Base-by-base conservation (phyloP, 768 basidiomycete species). In the Pleurotus citrinopileatus region DNA sequence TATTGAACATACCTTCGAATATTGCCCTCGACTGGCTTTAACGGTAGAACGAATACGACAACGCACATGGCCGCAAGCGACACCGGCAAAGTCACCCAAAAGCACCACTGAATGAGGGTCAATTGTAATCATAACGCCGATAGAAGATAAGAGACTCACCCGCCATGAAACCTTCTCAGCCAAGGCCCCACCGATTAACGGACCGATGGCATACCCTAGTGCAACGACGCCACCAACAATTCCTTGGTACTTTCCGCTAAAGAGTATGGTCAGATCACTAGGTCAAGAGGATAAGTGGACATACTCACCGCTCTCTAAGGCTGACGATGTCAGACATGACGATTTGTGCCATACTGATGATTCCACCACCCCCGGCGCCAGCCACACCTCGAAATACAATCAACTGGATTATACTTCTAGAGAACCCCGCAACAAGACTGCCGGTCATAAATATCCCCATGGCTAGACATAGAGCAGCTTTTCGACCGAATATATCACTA, bases 171-270 rank as follows among this genome's bases (percentile, higher is more conserved):
- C 81, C 50, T 79, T 82, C 63, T 88, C 73, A 2, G 83, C 74
- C 34, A 90, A 66, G 0, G 77, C 76, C 51, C 89, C 87, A 4
- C 88, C 88, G 3, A 89, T 70, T 0, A 87, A 70, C 0, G 88
- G 88, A 0, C 88, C 87, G 3, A 86, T 72, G 0, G 81, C 78
- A 60, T 83, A 87, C 3, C 86, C 83, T 9, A 85, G 66, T 1
- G 83, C 82, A 17, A 75, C 66, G 6, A 75, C 68, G 3, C 75
- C 81, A 2, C 83, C 81, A 19, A 86, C 83, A 29, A 89, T 85
- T 1, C 89, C 89, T 60, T 88, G 86, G 60, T 89, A 91, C 68
- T 89, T 89, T 22, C 87, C 87, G 57, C 83, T 84, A 57, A 15
- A 45, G 48, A 32, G 55, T 15, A 29, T 6, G 29, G 29, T 32